phyloP scores from a whole-genome alignment of 2,329 filamentous ascomycete genomes.

The Elsinoe fawcettii region DNA sequence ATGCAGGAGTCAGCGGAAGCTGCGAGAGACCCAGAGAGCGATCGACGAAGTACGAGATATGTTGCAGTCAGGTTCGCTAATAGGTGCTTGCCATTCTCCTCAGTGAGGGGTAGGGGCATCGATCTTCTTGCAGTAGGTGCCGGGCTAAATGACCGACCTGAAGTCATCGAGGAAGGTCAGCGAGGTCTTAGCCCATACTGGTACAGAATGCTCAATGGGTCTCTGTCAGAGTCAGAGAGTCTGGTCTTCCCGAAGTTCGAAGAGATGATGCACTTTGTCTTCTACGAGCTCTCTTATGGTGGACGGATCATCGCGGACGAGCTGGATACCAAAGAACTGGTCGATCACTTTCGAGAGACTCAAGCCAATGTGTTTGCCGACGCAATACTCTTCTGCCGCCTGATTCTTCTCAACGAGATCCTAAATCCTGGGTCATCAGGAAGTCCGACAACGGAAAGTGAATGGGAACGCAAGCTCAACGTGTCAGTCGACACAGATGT shows the following conservation, averaged over 20 bases:
- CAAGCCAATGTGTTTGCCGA: constrained; percentile 52
- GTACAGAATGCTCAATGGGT: constrained; percentile 54
- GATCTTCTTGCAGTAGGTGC: constrained; percentile 73
- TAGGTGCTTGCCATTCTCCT: constrained; percentile 70
- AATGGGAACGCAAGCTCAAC: constrained; percentile 78
- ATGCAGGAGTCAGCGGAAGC: constrained; percentile 29
- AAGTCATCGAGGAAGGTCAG: constrained; percentile 81
- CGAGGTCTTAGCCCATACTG: constrained; percentile 78
- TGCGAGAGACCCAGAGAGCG: constrained; percentile 20
- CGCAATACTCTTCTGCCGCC: constrained; percentile 62
- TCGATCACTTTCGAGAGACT: constrained; percentile 8
- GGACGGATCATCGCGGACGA: constrained; percentile 1
- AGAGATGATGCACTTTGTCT: constrained; percentile 30
- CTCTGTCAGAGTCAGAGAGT: constrained; percentile 25
- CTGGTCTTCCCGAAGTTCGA: constrained; percentile 38
- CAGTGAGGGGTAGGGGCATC: constrained; percentile 77
- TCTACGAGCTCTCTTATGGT: constrained; percentile 12
- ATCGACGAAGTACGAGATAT: constrained; percentile 62
- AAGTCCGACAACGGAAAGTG: constrained; percentile 55
- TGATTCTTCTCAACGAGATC: constrained; percentile 53
- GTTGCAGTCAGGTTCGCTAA: constrained; percentile 85
- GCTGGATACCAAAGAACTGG: not conserved
- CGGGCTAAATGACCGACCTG: constrained; percentile 60
- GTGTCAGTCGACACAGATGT: constrained; percentile 63
- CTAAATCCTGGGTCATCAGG: constrained; percentile 37